These are phyloP conservation scores for Scortechinia acanthostroma DNA, from an alignment of 2,329 filamentous ascomycete species.

Conservation along the genomic window DNA sequence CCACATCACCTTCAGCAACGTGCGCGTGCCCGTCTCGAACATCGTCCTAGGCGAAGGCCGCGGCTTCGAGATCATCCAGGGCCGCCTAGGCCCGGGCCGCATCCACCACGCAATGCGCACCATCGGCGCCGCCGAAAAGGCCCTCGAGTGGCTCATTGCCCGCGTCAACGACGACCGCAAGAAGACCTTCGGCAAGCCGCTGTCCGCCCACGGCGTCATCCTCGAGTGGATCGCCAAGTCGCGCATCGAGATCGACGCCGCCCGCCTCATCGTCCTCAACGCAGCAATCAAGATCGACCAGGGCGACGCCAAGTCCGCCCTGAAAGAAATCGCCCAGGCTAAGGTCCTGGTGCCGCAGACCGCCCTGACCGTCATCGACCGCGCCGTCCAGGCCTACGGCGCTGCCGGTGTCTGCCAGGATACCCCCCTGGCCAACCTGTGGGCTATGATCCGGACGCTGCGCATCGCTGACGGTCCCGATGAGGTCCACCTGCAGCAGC, in stretches of 20 bases:
- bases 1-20: constrained; percentile 82
- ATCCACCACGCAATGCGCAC: constrained; percentile 97
- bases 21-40: constrained; percentile 76
- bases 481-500: constrained; percentile 82
- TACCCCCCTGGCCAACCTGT: constrained; percentile 81
- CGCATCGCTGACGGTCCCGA: constrained; percentile 88
- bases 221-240: constrained; percentile 90
- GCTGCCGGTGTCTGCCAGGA: constrained; percentile 89
- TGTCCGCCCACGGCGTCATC: constrained; percentile 86
- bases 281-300: constrained; percentile 92
- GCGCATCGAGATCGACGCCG: constrained; percentile 87
- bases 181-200: constrained; percentile 81
- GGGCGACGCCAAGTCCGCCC: constrained; percentile 76
- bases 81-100: constrained; percentile 85
- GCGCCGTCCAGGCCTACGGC: constrained; percentile 86
- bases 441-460: constrained; percentile 74
- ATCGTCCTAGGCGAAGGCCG: constrained; percentile 88
- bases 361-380: constrained; percentile 81
- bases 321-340: constrained; percentile 89
- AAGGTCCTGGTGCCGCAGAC: constrained; percentile 85
- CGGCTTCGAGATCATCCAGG: constrained; percentile 97
- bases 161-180: constrained; percentile 88
- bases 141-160: constrained; percentile 89
- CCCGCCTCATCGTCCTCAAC: constrained; percentile 83
- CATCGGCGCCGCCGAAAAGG: constrained; percentile 84